phyloP scores from a whole-genome alignment of 2,329 filamentous ascomycete species.

The Hortaea sp. region DNA sequence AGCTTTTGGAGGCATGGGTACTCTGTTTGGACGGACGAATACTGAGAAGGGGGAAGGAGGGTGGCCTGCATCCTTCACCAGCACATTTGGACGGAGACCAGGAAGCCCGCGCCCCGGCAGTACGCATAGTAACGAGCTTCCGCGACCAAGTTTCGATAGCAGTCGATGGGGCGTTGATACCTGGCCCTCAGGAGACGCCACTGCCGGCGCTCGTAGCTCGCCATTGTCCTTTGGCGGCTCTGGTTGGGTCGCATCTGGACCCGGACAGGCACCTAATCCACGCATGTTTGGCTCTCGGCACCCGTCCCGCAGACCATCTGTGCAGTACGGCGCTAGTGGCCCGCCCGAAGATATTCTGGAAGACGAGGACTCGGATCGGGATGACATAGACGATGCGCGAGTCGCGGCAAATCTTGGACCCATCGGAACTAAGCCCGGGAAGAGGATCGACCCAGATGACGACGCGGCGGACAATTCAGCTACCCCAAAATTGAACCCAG shows the following conservation, averaged over 20 bases:
- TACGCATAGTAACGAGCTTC: conserved; percentile 48
- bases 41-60: conserved; percentile 28
- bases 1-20: conserved; percentile 30
- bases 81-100: conserved; percentile 22
- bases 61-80: conserved; percentile 28
- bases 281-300: conserved; percentile 48
- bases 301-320: conserved; percentile 69
- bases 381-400: conserved; percentile 28
- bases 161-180: conserved; percentile 35
- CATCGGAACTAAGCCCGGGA: conserved; percentile 57
- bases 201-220: conserved; percentile 28
- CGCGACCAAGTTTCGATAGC: conserved; percentile 69
- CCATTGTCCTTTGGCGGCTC: conserved; percentile 24
- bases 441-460: conserved; percentile 5
- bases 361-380: conserved; percentile 37
- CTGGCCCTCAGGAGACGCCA: conserved; percentile 19
- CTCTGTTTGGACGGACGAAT: conserved; percentile 22
- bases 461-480: conserved; percentile 32
- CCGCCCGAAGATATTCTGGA: conserved; percentile 44
- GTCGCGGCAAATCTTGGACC: conserved; percentile 45
- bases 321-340: conserved; percentile 64
- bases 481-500: conserved; percentile 65
- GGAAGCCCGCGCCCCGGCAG: conserved; percentile 49
- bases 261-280: conserved; percentile 9
- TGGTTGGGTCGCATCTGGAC: conserved; percentile 43